phyloP scores from a whole-genome alignment of 345 rosid genomes.

The Garcia nutans region DNA sequence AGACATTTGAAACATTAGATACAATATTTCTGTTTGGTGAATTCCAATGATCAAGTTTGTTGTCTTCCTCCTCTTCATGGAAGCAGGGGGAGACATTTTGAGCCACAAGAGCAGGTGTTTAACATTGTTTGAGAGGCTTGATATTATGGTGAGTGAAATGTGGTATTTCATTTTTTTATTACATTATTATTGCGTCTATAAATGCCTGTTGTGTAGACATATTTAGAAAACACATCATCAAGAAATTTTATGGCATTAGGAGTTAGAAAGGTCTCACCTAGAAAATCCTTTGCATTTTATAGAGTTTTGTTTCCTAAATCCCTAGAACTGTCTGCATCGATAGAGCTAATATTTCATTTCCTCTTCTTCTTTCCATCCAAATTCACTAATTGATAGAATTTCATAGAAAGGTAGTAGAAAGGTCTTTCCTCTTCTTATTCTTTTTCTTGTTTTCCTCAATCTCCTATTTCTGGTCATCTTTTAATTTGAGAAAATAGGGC shows the following conservation, averaged over 20 bases:
- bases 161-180: neutral
- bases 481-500: neutral
- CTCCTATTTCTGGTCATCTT: neutral
- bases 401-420: too few species aligned
- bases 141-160: conserved; percentile 9
- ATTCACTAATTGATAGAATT: neutral
- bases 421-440: neutral
- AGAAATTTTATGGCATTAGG: neutral
- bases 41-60: neutral
- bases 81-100: conserved; percentile 39
- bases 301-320: neutral
- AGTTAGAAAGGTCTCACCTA: neutral
- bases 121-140: conserved; percentile 8
- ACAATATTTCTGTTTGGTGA: neutral
- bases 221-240: conserved; percentile 23
- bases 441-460: neutral
- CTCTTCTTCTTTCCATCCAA: neutral
- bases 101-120: neutral
- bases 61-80: conserved; percentile 7
- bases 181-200: neutral
- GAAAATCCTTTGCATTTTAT: neutral
- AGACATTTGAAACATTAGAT: neutral
- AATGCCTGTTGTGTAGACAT: conserved; percentile 2
- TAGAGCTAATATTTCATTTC: neutral
- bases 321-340: neutral